Evolutionary conservation across 2,329 filamentous ascomycete genomes (phyloP), one percentile per base, ranked within the genome.

Genomic region (Penicillium sclerotigenum): DNA sequence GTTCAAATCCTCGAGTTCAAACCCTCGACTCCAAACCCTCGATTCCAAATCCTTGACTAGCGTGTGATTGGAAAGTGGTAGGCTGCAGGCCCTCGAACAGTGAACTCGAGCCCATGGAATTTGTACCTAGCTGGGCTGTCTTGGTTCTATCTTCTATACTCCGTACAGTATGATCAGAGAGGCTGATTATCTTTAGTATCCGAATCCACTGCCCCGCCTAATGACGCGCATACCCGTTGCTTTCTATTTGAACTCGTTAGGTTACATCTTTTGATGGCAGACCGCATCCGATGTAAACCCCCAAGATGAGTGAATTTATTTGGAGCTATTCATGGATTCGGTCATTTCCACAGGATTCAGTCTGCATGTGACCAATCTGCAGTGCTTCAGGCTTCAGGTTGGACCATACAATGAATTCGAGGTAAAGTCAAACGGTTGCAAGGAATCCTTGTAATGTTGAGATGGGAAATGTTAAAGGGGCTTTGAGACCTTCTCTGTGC

Each of bases 31-130:
- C n/a, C 45, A 58, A 63, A 65, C 65, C 36, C 51, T 48, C 59
- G 56, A 45, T 47, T 59, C n/a, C 14, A 29, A 24, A 46, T 66
- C 47, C 58, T 46, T 59, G 56, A 36, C 47, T 59, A 62, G 63
- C 60, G 66, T 59, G 68, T 70, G 69, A 70, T 71, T 59, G 29
- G 58, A 52, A 52, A 28, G 54, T 65, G 69, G 65, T 47, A 65
- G 59, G 65, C 60, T 71, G 68, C 69, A 71, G 63, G 34, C 11
- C 40, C 13, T 47, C 22, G 16, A 49, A 29, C 29, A 54, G 29
- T 24, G 52, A 54, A 41, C 46, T 9, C 45, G 34, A 40, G 20
- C 16, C 20, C 50, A 46, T 20, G 26, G 26, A 24, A 37, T 18
- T 43, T 33, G 20, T n/a, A n/a, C 20, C 18, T 5, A 47, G 13